Evolutionary conservation across 305 asterid genomes (phyloP), one percentile per base, ranked within the genome.

Genomic region (Fraxinus floribunda): DNA sequence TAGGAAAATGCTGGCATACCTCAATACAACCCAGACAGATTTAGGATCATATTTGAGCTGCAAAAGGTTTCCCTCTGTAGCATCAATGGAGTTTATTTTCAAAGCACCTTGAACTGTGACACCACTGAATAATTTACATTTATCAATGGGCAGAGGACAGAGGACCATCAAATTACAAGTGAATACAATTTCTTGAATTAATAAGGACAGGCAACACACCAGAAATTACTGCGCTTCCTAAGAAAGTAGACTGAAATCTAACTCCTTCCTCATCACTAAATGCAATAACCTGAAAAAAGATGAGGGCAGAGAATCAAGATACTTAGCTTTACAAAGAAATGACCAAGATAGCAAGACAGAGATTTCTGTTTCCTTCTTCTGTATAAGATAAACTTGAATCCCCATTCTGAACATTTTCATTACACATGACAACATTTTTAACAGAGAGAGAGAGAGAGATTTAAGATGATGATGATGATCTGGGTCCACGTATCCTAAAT

Each of bases 231-330:
- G 99, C 98, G 87, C 98, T 96, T 83, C 99, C 99, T 87, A 96
- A 87, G 91, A 94, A 96, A 80, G 99, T 96, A 4, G 98, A 91
- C 78, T 94, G 99, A 84, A 96, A 96, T 88, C 98, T 90, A 55
- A 94, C 99, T 86, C 99, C 98, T 89, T 96, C 99, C 91, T 96
- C 99, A 60, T 96, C 98, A 84, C 99, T 92, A 82, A 96, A 96
- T 49, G 99, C 98, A 83, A 96, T 91, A 70, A 94, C 97, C 98
- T 94, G 90, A 46, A 72, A 76, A 35, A 13, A 79, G 52, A 36
- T 36, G 10, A 77, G 13, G 78, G 79, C 75, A 81, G 72, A 44
- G 16, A 24, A 71, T 78, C 32, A 77, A 29, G 77, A 20, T 18
- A 39, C 57, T 70, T 18, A 29, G 64, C 39, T 34, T 46, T 49